These are phyloP conservation scores for Physcomitrellopsis africana DNA, from an alignment of 225 moss, liverwort and hornwort species.

Conservation along the genomic window DNA sequence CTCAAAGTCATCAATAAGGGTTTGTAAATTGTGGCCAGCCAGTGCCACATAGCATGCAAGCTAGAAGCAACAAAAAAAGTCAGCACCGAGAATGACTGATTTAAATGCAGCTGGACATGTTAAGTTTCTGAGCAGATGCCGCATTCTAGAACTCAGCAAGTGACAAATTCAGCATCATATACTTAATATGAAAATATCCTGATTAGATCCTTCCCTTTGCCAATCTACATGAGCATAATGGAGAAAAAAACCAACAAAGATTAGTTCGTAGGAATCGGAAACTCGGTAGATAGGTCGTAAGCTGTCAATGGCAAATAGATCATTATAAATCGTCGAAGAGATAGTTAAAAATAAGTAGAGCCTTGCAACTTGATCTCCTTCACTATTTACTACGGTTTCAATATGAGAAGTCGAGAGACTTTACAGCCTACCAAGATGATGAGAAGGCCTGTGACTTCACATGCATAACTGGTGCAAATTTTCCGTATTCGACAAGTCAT, in stretches of 20 bases:
- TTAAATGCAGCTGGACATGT: conserved; percentile 25
- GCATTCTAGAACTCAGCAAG: conserved; percentile 4
- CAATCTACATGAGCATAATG: not conserved
- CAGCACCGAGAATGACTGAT: conserved; percentile 24
- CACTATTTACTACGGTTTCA: not conserved
- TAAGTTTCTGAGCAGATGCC: conserved; percentile 13
- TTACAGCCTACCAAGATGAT: conserved; percentile 70
- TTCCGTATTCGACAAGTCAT: conserved; percentile 58
- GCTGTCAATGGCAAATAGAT: no score
- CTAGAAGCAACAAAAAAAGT: conserved; percentile 47
- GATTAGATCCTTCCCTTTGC: not conserved
- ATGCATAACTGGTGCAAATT: conserved; percentile 64
- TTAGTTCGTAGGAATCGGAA: no score
- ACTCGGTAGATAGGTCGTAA: no score
- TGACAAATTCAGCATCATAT: not conserved
- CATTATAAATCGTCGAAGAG: not conserved
- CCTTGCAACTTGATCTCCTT: conserved; percentile 6
- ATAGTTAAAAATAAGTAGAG: not conserved
- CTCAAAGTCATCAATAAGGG: conserved; percentile 69
- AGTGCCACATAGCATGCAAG: conserved; percentile 78
- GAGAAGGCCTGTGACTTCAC: conserved; percentile 71
- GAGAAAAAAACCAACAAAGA: not conserved
- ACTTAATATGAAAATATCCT: not conserved
- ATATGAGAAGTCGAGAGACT: conserved; percentile 11
- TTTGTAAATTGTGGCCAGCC: conserved; percentile 75